phyloP scores from a whole-genome alignment of 192 early-diverging fungal species.

The Podila clonocystis region DNA sequence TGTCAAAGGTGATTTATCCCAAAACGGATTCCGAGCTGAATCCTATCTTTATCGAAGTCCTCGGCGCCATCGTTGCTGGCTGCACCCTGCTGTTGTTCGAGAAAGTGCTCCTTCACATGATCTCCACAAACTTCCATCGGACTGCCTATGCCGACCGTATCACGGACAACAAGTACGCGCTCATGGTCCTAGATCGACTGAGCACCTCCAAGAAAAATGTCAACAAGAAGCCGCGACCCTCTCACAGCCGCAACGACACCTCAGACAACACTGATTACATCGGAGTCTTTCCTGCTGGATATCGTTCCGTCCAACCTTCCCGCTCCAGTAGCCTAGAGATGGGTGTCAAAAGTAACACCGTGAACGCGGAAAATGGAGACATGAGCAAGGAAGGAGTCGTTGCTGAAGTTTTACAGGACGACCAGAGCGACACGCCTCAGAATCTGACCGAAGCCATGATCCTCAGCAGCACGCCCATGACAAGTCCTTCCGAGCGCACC shows the following conservation, averaged over 20 bases:
- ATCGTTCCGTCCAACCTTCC: conserved; percentile 21
- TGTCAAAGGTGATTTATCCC: conserved; percentile 24
- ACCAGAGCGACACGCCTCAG: background rate
- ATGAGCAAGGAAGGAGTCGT: background rate
- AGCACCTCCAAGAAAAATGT: conserved; percentile 54
- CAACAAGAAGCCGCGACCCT: conserved; percentile 24
- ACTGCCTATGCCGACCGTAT: conserved; percentile 73
- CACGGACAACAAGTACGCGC: conserved; percentile 62
- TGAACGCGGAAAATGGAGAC: background rate
- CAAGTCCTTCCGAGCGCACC: conserved; percentile 12
- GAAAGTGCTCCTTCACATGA: conserved; percentile 69
- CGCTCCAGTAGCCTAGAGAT: conserved; percentile 38
- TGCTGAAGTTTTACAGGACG: conserved; percentile 14
- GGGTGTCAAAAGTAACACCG: conserved; percentile 2
- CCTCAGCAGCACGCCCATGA: conserved; percentile 29
- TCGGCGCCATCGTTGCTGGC: conserved; percentile 28
- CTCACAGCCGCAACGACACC: conserved; percentile 32
- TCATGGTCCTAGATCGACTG: conserved; percentile 65
- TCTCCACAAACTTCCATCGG: conserved; percentile 70
- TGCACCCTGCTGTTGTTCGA: conserved; percentile 50
- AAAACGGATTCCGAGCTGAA: conserved; percentile 15
- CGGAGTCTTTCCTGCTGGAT: conserved; percentile 7
- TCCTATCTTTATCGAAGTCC: conserved; percentile 32
- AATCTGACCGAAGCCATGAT: conserved; percentile 21
- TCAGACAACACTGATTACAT: conserved; percentile 5